A percentile compares a stretch with the other conserved stretches of the same genome.
phyloP scores from a whole-genome alignment of 148 eudicot genomes.

The Hydrangea macrophylla region DNA sequence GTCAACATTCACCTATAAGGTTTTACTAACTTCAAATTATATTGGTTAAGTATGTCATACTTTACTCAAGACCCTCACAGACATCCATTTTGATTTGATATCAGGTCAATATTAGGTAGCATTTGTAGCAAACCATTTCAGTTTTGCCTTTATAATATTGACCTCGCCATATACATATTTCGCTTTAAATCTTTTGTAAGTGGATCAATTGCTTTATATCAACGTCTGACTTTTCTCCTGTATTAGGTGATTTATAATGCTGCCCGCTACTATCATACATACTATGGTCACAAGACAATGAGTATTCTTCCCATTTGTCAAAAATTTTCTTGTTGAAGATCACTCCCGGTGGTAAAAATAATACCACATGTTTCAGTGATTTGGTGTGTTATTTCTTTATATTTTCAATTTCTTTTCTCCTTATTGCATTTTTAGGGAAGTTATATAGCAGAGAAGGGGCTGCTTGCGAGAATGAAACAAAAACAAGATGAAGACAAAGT shows the following conservation, averaged over 20 bases:
- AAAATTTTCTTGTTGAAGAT: neutral
- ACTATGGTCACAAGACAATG: conserved; percentile 94
- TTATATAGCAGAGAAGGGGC: conserved; percentile 53
- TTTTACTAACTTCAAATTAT: too few species aligned
- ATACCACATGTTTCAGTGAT: too few species aligned
- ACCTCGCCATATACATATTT: too few species aligned
- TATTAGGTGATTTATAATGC: conserved; percentile 82
- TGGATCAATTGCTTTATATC: too few species aligned
- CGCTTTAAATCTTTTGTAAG: too few species aligned
- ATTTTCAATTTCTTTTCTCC: neutral
- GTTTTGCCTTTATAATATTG: too few species aligned
- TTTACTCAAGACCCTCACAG: neutral
- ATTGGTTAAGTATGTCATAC: neutral
- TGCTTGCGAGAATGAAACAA: conserved; percentile 61
- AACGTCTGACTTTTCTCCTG: conserved; percentile 4
- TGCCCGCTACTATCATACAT: conserved; percentile 88
- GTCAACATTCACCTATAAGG: too few species aligned
- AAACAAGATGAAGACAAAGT: conserved; percentile 80
- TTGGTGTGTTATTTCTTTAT: neutral
- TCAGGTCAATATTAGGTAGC: neutral
- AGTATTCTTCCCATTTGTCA: conserved; percentile 27
- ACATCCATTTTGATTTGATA: neutral
- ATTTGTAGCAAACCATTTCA: too few species aligned
- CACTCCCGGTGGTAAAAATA: too few species aligned
- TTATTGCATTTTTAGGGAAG: conserved; percentile 36